These are phyloP conservation scores for Ramichloridium luteum DNA, from an alignment of 2,329 filamentous ascomycete species.

Conservation along the genomic window DNA sequence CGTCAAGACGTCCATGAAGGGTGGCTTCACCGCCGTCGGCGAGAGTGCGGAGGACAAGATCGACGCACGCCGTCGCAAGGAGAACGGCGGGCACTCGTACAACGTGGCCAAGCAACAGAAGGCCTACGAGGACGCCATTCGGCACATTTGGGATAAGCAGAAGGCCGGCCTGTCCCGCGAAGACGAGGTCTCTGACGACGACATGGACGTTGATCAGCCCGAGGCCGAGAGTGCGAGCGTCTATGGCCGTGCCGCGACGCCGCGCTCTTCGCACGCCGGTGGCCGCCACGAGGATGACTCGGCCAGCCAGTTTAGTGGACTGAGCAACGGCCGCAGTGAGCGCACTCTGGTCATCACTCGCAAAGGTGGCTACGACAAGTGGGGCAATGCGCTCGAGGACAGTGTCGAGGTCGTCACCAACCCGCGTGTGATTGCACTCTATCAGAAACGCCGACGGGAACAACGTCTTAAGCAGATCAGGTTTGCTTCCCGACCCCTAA, in stretches of 20 bases:
- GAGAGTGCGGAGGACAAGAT: conserved; percentile 81
- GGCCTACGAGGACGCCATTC: conserved; percentile 83
- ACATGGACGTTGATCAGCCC: conserved; percentile 47
- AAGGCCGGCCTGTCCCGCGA: conserved; percentile 62
- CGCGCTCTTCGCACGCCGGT: conserved; percentile 53
- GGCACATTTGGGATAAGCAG: conserved; percentile 84
- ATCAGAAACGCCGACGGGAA: conserved; percentile 64
- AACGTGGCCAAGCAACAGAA: conserved; percentile 91
- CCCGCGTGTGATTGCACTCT: conserved; percentile 76
- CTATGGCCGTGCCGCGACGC: conserved; percentile 40
- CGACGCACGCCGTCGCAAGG: conserved; percentile 59
- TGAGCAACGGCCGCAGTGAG: conserved; percentile 37
- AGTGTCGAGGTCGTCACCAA: conserved; percentile 36
- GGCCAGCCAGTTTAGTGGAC: conserved; percentile 37
- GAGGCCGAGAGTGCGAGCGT: conserved; percentile 33
- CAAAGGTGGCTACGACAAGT: conserved; percentile 45
- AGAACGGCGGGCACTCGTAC: conserved; percentile 74
- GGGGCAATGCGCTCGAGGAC: conserved; percentile 40
- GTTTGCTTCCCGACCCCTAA: conserved; percentile 48
- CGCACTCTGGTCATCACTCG: conserved; percentile 64
- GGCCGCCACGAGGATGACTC: conserved; percentile 65
- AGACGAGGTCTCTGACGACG: conserved; percentile 62
- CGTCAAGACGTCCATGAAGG: conserved; percentile 97
- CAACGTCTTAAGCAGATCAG: conserved; percentile 61
- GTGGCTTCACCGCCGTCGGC: conserved; percentile 81